Evolutionary conservation across 2,329 filamentous ascomycete species (phyloP).

Genomic region (Pseudogymnoascus sp.): DNA sequence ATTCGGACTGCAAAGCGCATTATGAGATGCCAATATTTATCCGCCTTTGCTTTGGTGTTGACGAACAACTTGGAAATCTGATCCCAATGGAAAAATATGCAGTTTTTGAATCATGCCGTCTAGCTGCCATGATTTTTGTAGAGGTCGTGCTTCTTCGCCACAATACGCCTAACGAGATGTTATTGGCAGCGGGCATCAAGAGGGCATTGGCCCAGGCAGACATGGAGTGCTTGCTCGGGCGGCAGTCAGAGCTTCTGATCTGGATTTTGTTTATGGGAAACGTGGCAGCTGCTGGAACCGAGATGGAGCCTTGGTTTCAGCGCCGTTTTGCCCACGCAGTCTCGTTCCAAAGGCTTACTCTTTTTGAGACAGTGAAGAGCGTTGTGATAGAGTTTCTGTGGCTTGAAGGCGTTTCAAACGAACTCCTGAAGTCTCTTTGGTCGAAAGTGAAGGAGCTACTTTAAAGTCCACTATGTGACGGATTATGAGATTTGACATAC

Average conservation of each 20-base stretch:
- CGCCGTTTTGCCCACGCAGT: background rate
- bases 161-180: background rate
- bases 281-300: background rate
- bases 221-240: background rate
- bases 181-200: conserved; percentile 7
- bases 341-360: background rate
- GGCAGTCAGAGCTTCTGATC: background rate
- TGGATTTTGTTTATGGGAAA: conserved; percentile 10
- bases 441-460: background rate
- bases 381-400: conserved; percentile 8
- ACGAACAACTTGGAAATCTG: background rate
- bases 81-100: background rate
- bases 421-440: background rate
- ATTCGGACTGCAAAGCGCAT: background rate
- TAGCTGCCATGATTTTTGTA: conserved; percentile 2
- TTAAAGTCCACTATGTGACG: background rate
- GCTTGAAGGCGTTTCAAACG: conserved; percentile 8
- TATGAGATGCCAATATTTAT: background rate
- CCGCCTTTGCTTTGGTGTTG: background rate
- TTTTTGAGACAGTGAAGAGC: conserved; percentile 2
- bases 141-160: background rate
- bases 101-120: conserved; percentile 1
- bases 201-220: background rate
- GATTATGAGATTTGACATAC: background rate
- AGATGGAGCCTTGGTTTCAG: background rate